Conservation (phyloP, 225 moss, liverwort and hornwort species). For the Ulota crispa region DNA sequence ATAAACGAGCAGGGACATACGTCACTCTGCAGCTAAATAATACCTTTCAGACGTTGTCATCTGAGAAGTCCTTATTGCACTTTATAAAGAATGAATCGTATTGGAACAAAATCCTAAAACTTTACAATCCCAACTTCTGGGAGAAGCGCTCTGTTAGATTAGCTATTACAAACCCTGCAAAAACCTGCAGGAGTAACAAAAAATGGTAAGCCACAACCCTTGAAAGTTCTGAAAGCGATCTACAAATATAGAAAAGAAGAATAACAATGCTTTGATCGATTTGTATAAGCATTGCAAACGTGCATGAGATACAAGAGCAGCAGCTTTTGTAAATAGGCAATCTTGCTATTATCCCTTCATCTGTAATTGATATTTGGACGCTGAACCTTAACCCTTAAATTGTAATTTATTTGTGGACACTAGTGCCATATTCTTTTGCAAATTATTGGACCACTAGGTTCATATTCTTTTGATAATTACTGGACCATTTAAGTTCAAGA, state of each 20-base stretch:
- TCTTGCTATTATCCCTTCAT: neutral
- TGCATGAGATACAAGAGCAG: neutral
- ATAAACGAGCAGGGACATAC: constrained; percentile 31
- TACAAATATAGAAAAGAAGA: neutral
- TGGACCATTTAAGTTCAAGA: too few relatives aligned
- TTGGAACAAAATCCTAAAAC: constrained; percentile 23
- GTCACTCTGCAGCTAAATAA: neutral
- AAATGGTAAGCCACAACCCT: neutral
- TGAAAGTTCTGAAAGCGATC: neutral
- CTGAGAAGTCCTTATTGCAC: constrained; percentile 41
- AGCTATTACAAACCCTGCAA: constrained; percentile 93
- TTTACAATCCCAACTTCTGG: constrained; percentile 73
- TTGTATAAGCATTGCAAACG: neutral
- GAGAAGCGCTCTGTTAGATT: constrained; percentile 83
- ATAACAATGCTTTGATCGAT: neutral
- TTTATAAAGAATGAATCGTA: constrained; percentile 36
- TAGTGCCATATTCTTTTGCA: too few relatives aligned
- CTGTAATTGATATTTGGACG: too few relatives aligned
- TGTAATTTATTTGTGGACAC: too few relatives aligned
- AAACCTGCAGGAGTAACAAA: constrained; percentile 63
- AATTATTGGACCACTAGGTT: too few relatives aligned
- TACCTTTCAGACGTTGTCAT: constrained; percentile 29
- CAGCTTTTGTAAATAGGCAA: neutral
- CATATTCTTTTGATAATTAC: too few relatives aligned
- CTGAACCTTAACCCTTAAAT: too few relatives aligned